Conservation (phyloP, 2,329 filamentous ascomycete species). For the Botryosphaeria agaves region DNA sequence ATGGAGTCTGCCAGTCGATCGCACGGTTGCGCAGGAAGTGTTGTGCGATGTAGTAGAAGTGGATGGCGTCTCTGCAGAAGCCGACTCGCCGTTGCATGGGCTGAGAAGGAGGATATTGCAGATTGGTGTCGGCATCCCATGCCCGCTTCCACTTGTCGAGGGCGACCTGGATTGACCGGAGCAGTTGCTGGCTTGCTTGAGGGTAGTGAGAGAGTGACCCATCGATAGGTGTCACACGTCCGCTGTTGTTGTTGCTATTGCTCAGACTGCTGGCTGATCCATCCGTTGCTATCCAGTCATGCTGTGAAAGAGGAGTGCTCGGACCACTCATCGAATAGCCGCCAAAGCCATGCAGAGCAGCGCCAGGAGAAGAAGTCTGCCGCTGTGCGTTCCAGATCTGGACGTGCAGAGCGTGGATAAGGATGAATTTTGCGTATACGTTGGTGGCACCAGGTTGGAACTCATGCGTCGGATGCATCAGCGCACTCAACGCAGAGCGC, state of each 20-base stretch:
- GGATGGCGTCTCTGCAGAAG: slow-evolving; percentile 53
- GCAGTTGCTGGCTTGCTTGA: slow-evolving; percentile 30
- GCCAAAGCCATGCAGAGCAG: slow-evolving; percentile 10
- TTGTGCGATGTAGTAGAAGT: slow-evolving; percentile 57
- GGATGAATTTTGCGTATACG: slow-evolving; percentile 54
- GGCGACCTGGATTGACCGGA: slow-evolving; percentile 30
- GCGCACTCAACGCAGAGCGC: slow-evolving; percentile 40
- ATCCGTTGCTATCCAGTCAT: slow-evolving; percentile 38
- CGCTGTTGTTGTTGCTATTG: slow-evolving; percentile 17
- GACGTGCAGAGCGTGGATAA: slow-evolving; percentile 51
- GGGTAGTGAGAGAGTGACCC: slow-evolving; percentile 27
- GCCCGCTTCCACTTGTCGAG: slow-evolving; percentile 55
- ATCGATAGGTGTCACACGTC: slow-evolving; percentile 25
- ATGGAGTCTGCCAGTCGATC: slow-evolving; percentile 33
- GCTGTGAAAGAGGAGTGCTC: slow-evolving; percentile 39
- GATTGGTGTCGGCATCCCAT: slow-evolving; percentile 53
- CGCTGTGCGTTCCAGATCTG: slow-evolving; percentile 39
- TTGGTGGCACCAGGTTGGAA: slow-evolving; percentile 52
- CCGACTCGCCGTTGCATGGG: slow-evolving; percentile 42
- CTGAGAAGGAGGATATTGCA: slow-evolving; percentile 44
- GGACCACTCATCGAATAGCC: slow-evolving; percentile 23
- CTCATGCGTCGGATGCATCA: slow-evolving; percentile 40
- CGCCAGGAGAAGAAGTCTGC: slow-evolving; percentile 14
- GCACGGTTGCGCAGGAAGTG: slow-evolving; percentile 40
- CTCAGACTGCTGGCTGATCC: slow-evolving; percentile 10